Percentiles rank a stretch among this genome's conserved stretches.
phyloP scores from a whole-genome alignment of 1,139 yeast genomes.

The Yamadazyma friedrichii region DNA sequence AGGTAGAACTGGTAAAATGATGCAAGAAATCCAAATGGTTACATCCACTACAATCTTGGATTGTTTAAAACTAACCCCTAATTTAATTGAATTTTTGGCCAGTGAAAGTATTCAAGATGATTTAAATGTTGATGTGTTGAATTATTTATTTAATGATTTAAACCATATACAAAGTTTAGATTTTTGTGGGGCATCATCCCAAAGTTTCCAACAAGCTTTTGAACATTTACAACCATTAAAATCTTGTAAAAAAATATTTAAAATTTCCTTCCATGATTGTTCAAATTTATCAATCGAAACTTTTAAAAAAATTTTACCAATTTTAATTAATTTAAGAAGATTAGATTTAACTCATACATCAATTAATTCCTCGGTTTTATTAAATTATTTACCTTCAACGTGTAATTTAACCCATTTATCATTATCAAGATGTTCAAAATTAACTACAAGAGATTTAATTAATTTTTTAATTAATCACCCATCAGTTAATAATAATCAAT shows the following conservation, averaged over 20 bases:
- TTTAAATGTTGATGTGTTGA: constrained; percentile 60
- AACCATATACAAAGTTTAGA: constrained; percentile 69
- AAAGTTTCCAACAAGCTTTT: constrained; percentile 64
- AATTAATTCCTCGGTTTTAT: constrained; percentile 56
- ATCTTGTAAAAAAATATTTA: constrained; percentile 35
- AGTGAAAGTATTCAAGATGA: constrained; percentile 87
- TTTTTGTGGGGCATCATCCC: constrained; percentile 85
- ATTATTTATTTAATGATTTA: constrained; percentile 58
- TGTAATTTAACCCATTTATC: constrained; percentile 74
- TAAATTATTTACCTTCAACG: constrained; percentile 46
- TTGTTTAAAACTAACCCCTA: constrained; percentile 63
- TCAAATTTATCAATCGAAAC: constrained; percentile 65
- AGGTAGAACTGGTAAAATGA: constrained; percentile 88
- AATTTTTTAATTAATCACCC: constrained; percentile 75
- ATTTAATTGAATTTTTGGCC: constrained; percentile 74
- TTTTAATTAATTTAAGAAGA: constrained; percentile 58
- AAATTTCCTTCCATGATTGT: constrained; percentile 85
- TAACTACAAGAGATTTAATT: constrained; percentile 72
- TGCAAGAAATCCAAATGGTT: constrained; percentile 87
- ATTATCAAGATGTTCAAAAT: constrained; percentile 72
- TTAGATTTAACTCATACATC: constrained; percentile 84
- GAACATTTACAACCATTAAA: constrained; percentile 24
- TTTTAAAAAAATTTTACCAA: constrained; percentile 57
- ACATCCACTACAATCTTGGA: constrained; percentile 68
- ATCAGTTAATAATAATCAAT: constrained; percentile 52